Percentiles rank a stretch among this genome's conserved stretches.
Evolutionary conservation across 2,329 filamentous ascomycete genomes (phyloP).

Genomic region (Aureobasidium pullulans): DNA sequence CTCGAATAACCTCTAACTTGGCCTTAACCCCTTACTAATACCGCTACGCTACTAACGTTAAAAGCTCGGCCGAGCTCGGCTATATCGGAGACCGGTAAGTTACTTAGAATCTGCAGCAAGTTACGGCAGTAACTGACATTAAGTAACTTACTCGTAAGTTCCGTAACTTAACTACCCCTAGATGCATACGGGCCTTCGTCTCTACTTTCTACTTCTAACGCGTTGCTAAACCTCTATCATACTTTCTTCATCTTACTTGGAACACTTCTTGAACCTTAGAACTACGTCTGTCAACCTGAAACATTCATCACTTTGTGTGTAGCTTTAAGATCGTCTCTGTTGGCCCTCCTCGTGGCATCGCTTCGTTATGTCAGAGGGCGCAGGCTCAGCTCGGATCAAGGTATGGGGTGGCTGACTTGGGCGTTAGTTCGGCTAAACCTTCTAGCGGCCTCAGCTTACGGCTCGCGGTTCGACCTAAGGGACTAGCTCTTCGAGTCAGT

Average conservation of each 20-base stretch:
- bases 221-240: background rate
- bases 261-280: background rate
- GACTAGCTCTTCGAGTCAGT: background rate
- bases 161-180: no score
- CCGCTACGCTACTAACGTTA: no score
- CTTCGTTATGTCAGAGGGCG: background rate
- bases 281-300: conserved; percentile 2
- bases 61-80: no score
- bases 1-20: no score
- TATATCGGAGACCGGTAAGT: no score
- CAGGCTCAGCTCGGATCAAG: background rate
- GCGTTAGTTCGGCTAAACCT: background rate
- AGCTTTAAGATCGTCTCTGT: background rate
- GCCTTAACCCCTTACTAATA: no score
- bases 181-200: background rate
- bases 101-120: no score
- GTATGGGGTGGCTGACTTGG: background rate
- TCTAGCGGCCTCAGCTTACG: background rate
- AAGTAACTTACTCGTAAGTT: no score
- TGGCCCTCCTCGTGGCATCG: background rate
- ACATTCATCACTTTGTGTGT: background rate
- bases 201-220: background rate
- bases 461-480: background rate
- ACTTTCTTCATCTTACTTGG: background rate
- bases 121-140: no score